Evolutionary conservation across 2,329 filamentous ascomycete genomes (phyloP), one percentile per base, ranked within the genome.

Genomic region (Myriosclerotinia scirpicola): DNA sequence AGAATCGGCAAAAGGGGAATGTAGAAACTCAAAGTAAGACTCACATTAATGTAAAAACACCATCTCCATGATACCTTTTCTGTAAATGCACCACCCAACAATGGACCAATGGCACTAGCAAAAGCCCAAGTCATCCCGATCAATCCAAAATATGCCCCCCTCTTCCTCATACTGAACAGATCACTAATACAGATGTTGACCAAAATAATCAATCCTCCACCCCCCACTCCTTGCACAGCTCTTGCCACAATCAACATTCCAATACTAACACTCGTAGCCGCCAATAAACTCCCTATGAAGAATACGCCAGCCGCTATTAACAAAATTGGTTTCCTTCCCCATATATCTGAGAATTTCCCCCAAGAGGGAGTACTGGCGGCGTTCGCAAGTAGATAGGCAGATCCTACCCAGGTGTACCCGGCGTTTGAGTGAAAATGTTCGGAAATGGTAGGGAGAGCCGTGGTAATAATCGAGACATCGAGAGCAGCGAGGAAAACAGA

Each of bases 341-440:
- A 87, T 44, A 87, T 85, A 68, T 87, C 84, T 1, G 81, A 82
- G 46, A 86, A 75, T 68, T 84, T 85, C 5, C 87, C 89, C 90
- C 90, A 93, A 12, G 71, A 74, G 8, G 90, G 89, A 0, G 84
- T 85, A 2, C 82, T 82, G 0, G 89, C 87, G 0, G 89, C 87
- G 72, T 86, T 87, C 20, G 87, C 88, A 14, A 93, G 84, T 4
- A 92, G 80, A 76, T 90, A 93, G 0, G 90, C 86, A 38, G 84
- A 87, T 0, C 90, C 90, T 68, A 94, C 90, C 91, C 90, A 93
- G 17, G 87, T 87, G 77, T 92, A 93, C 12, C 75, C 74, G 1
- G 74, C 73, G 5, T 79, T 77, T 6, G 81, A 82, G 22, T 83
- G 76, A 71, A 86, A 84, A 44, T 83, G 76, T 68, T 81, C 79